These are phyloP conservation scores for Warburgia ugandensis DNA, from an alignment of 164 flowering plant species.

Conservation along the genomic window DNA sequence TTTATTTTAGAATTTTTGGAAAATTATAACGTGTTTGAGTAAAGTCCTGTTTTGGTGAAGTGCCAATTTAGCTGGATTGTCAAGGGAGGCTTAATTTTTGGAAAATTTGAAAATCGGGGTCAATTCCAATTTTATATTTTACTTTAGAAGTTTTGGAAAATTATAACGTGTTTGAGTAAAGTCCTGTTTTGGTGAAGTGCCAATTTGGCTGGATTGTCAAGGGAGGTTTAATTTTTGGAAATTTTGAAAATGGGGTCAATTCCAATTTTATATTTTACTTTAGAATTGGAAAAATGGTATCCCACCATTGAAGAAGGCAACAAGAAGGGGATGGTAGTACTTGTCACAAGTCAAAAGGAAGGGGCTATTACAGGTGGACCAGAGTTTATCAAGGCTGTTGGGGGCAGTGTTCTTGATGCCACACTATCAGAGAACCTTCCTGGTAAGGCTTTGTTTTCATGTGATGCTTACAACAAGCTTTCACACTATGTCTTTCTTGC, in stretches of 20 bases:
- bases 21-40: too few relatives aligned
- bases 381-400: slow-evolving; percentile 77
- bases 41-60: too few relatives aligned
- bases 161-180: too few relatives aligned
- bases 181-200: too few relatives aligned
- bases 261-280: slow-evolving; percentile 97
- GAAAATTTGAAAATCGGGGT: too few relatives aligned
- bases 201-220: background rate
- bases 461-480: too few relatives aligned
- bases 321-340: slow-evolving; percentile 88
- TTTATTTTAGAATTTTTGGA: too few relatives aligned
- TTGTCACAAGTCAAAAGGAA: slow-evolving; percentile 94
- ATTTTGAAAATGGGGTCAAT: slow-evolving; percentile 86
- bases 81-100: too few relatives aligned
- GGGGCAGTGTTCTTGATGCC: slow-evolving; percentile 82
- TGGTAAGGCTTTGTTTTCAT: slow-evolving; percentile 48
- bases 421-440: slow-evolving; percentile 94
- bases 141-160: too few relatives aligned
- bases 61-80: too few relatives aligned
- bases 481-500: background rate
- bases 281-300: slow-evolving; percentile 90
- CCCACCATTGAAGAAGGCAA: slow-evolving; percentile 86
- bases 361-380: slow-evolving; percentile 98
- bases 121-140: too few relatives aligned
- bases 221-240: background rate